A percentile compares a stretch with the other conserved stretches of the same genome.
Conservation (phyloP, 257 asterid species). For the Capsicum baccatum region DNA sequence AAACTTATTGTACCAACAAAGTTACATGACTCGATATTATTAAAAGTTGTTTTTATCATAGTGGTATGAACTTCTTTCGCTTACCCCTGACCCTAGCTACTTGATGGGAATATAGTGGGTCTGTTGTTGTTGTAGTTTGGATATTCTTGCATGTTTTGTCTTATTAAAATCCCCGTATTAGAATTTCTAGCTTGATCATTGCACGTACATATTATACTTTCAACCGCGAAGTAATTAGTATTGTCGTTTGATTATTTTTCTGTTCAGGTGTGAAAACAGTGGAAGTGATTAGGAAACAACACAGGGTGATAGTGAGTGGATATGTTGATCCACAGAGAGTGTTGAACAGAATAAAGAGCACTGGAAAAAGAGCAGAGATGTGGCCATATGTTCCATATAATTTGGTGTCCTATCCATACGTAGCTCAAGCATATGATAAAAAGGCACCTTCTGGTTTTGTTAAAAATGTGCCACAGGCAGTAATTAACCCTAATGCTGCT, state of each 20-base stretch:
- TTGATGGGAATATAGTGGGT: too few relatives aligned
- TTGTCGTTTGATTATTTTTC: neutral
- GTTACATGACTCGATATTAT: neutral
- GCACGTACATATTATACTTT: neutral
- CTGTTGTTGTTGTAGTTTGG: neutral
- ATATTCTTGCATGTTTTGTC: neutral
- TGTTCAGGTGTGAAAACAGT: slow-evolving; percentile 67
- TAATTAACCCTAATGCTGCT: slow-evolving; percentile 51
- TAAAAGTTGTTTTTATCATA: neutral
- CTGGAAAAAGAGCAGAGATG: slow-evolving; percentile 83
- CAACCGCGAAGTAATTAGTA: neutral
- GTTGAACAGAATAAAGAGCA: slow-evolving; percentile 65
- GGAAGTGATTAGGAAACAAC: slow-evolving; percentile 71
- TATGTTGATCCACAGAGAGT: slow-evolving; percentile 71
- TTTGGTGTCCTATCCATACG: slow-evolving; percentile 69
- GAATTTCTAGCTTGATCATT: neutral
- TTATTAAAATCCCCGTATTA: neutral
- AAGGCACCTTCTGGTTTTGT: slow-evolving; percentile 87
- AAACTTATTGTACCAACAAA: too few relatives aligned
- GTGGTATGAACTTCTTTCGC: too few relatives aligned
- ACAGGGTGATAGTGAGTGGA: slow-evolving; percentile 74
- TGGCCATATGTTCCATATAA: slow-evolving; percentile 91
- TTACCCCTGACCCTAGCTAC: too few relatives aligned
- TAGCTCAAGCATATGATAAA: slow-evolving; percentile 68
- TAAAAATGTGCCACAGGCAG: slow-evolving; percentile 52